Evolutionary conservation across 345 rosid species (phyloP).

Genomic region (Lepidium sativum): DNA sequence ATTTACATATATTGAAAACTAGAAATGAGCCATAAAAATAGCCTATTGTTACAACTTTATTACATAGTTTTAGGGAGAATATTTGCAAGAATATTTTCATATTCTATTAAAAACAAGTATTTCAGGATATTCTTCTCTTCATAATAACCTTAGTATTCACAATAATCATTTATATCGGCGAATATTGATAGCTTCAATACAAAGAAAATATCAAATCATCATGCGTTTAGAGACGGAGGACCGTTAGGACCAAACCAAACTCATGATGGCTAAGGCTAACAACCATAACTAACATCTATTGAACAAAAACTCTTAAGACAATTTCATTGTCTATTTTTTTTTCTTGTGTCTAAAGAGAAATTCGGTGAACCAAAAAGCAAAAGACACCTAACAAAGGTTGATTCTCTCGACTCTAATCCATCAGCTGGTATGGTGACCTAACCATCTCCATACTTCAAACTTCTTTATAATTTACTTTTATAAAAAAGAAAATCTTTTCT

Average conservation of each 20-base stretch:
- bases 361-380: conserved; percentile 22
- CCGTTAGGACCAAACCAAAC: conserved; percentile 12
- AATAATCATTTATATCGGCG: not conserved
- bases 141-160: too few species aligned
- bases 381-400: conserved; percentile 9
- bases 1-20: too few species aligned
- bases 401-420: conserved; percentile 6
- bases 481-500: not conserved
- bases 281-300: conserved; percentile 4
- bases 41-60: too few species aligned
- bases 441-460: not conserved
- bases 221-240: conserved; percentile 1
- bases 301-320: too few species aligned
- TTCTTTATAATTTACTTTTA: not conserved
- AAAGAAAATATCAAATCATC: conserved; percentile 2
- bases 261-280: conserved; percentile 13
- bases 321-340: too few species aligned
- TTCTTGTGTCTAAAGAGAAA: not conserved
- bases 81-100: too few species aligned
- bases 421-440: conserved; percentile 13
- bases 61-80: too few species aligned
- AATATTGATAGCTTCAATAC: conserved; percentile 9
- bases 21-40: too few species aligned
- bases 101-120: too few species aligned
- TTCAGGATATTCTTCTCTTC: too few species aligned